Conservation (phyloP, 2,329 filamentous ascomycete species). For the Fusarium torreyae region DNA sequence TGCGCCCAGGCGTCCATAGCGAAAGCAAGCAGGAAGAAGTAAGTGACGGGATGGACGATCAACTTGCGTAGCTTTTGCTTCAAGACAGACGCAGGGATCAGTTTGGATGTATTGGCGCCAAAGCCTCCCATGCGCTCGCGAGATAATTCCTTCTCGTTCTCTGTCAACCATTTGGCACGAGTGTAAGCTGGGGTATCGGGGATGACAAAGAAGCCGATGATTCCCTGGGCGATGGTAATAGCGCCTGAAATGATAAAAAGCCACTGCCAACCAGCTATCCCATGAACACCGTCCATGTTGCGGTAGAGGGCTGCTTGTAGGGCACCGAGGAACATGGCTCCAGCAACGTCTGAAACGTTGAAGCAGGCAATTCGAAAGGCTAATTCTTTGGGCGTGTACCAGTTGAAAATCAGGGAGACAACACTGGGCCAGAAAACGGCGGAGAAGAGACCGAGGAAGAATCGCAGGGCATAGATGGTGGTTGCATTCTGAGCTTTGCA, state of each 20-base stretch:
- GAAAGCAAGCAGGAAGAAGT: constrained; percentile 52
- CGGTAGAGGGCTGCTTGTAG: constrained; percentile 61
- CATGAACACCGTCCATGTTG: constrained; percentile 58
- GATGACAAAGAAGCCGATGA: constrained; percentile 58
- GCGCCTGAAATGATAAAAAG: constrained; percentile 62
- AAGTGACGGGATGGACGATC: constrained; percentile 51
- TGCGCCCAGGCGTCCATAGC: constrained; percentile 52
- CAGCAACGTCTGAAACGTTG: constrained; percentile 60
- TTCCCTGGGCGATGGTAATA: constrained; percentile 60
- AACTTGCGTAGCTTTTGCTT: constrained; percentile 49
- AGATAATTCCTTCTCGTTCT: constrained; percentile 49
- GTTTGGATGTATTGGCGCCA: constrained; percentile 50
- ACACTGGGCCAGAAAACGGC: constrained; percentile 58
- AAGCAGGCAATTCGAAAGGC: constrained; percentile 60
- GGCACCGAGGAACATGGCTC: constrained; percentile 61
- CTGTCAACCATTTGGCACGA: constrained; percentile 50
- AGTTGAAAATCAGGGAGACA: constrained; percentile 59
- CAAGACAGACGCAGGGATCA: constrained; percentile 47
- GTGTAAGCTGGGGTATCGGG: constrained; percentile 52
- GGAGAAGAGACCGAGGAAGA: constrained; percentile 60
- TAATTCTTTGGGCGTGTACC: constrained; percentile 61
- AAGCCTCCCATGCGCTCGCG: constrained; percentile 49
- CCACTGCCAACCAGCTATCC: constrained; percentile 63
- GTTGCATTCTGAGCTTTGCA: constrained; percentile 55
- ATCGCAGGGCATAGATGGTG: constrained; percentile 58